phyloP scores from a whole-genome alignment of 805 yeast genomes.

The Metschnikowia lachancei region DNA sequence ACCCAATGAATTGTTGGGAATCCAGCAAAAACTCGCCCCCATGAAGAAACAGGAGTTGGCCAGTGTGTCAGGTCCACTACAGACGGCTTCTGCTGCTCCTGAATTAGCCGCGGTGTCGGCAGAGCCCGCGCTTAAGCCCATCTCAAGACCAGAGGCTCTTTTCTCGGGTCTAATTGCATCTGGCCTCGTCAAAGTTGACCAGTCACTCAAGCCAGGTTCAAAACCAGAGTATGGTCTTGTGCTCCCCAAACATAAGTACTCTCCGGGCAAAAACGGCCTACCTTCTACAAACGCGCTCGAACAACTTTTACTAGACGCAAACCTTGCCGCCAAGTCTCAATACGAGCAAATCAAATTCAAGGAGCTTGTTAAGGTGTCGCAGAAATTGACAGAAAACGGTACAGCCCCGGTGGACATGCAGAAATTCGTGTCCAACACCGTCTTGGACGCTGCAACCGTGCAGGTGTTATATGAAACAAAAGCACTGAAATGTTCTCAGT shows the following conservation, averaged over 20 bases:
- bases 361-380: slow-evolving; percentile 30
- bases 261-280: slow-evolving; percentile 11
- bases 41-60: slow-evolving; percentile 26
- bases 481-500: slow-evolving; percentile 80
- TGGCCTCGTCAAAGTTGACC: slow-evolving; percentile 41
- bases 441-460: slow-evolving; percentile 29
- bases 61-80: background rate
- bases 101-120: slow-evolving; percentile 4
- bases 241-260: slow-evolving; percentile 33
- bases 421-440: slow-evolving; percentile 37
- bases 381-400: slow-evolving; percentile 12
- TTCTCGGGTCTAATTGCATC: slow-evolving; percentile 35
- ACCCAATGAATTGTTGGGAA: slow-evolving; percentile 34
- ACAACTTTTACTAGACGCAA: slow-evolving; percentile 17
- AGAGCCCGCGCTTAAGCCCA: slow-evolving; percentile 18
- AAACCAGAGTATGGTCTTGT: slow-evolving; percentile 32
- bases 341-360: slow-evolving; percentile 35
- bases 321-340: slow-evolving; percentile 19
- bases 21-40: slow-evolving; percentile 37
- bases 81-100: background rate
- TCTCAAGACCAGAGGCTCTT: slow-evolving; percentile 26
- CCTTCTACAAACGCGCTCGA: slow-evolving; percentile 16
- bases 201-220: slow-evolving; percentile 40
- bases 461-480: slow-evolving; percentile 53
- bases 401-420: slow-evolving; percentile 24